Evolutionary conservation across 176 grass and related monocot species (phyloP).

Genomic region (Avena atlantica): DNA sequence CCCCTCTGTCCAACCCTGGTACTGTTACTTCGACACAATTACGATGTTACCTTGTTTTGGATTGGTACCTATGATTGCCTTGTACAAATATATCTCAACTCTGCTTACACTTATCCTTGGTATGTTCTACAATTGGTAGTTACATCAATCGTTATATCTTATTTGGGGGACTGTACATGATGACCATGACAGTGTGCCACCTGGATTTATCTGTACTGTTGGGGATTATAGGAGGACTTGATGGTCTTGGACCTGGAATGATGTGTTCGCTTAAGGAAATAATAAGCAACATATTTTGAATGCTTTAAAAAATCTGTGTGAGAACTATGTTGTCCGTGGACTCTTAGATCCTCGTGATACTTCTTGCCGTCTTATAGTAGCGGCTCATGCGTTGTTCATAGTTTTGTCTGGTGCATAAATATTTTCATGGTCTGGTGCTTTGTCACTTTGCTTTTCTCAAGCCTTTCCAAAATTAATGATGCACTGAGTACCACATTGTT

Average conservation of each 20-base stretch:
- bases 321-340: not conserved
- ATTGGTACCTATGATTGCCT: too few relatives aligned
- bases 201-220: not conserved
- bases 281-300: not conserved
- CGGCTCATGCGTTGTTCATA: not conserved
- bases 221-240: not conserved
- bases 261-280: not conserved
- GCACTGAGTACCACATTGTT: too few relatives aligned
- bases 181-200: not conserved
- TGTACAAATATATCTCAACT: too few relatives aligned
- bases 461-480: too few relatives aligned
- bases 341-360: not conserved
- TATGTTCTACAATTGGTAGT: too few relatives aligned
- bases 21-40: too few relatives aligned
- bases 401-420: not conserved
- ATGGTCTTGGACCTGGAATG: not conserved
- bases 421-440: too few relatives aligned
- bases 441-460: too few relatives aligned
- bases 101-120: too few relatives aligned
- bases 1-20: too few relatives aligned
- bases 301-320: conserved; percentile 1
- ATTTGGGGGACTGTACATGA: not conserved
- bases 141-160: too few relatives aligned
- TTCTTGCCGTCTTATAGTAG: not conserved
- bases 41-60: too few relatives aligned